Conservation (phyloP, 2,329 filamentous ascomycete genomes). For the Trichoderma sp. region DNA sequence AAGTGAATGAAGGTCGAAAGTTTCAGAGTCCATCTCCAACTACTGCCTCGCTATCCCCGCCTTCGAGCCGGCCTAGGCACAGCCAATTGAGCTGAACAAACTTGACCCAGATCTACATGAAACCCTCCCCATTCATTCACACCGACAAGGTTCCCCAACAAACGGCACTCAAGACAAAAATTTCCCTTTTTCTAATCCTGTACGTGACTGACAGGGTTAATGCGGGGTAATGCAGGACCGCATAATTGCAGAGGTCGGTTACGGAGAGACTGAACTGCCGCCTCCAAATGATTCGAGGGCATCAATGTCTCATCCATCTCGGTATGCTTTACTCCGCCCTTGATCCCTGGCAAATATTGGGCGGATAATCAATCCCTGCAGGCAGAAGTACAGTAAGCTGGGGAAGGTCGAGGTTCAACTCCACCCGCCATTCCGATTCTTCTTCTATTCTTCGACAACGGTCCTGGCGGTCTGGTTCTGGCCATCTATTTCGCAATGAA, state of each 20-base stretch:
- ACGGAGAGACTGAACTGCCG: not conserved
- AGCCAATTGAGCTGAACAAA: not conserved
- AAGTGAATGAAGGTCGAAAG: too few species aligned
- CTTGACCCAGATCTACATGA: not conserved
- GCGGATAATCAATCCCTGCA: not conserved
- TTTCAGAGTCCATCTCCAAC: not conserved
- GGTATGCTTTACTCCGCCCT: not conserved
- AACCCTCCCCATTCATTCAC: not conserved
- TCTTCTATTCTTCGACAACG: not conserved
- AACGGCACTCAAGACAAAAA: not conserved
- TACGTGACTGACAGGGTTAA: not conserved
- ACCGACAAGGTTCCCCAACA: not conserved
- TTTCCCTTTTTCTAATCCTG: not conserved
- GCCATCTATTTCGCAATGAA: constrained; percentile 1
- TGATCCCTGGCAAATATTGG: not conserved
- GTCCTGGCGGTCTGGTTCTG: not conserved
- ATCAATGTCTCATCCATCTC: not conserved
- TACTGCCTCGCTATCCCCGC: not conserved
- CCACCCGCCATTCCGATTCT: not conserved
- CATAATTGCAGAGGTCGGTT: not conserved
- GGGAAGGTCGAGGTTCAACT: not conserved
- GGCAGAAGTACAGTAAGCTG: not conserved
- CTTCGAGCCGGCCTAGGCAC: not conserved
- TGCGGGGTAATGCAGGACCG: not conserved
- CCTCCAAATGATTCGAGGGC: not conserved